Base-by-base conservation (phyloP, 2,329 filamentous ascomycete species). In the Podosphaera leucotricha region DNA sequence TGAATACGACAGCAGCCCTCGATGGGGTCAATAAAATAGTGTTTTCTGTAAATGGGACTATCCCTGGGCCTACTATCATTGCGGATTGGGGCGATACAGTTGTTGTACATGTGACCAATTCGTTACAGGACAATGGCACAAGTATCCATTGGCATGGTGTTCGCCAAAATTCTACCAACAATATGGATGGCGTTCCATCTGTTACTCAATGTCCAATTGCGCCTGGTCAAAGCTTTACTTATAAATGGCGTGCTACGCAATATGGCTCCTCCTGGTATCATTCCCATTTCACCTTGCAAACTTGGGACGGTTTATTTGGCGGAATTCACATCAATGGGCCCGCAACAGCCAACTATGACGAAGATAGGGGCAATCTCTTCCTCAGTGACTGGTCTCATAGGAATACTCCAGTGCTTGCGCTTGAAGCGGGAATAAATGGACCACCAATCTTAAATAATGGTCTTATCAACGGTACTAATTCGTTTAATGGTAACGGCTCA, bases 281-380 rank as follows among this genome's bases (percentile, higher is more conserved):
- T 55, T 70, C 66, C 2, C 72, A 77, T 53, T 69, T 68, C 49
- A 59, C 59, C 11, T 50, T 58, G 19, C 62, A 65, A 48, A 62
- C 63, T 43, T 65, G 60, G 56, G 64, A 76, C 37, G 75, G 75
- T 0, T 57, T 76, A 0, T 62, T 69, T 37, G 75, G 75, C 0
- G 64, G 64, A 1, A 69, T 80, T 18, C 56, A 75, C n/a, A 71
- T 77, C 51, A 64, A 75, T 43, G 73, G 72, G 0, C 73, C 73
- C 0, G 64, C 70, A 0, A 66, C 66, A 1, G 61, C 65, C 13
- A 49, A 73, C 54, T 77, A 75, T 50, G 73, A 80, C 44, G 62
- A 67, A 37, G 76, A 80, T 50, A 61, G 76, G 0, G 75, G 75
- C 2, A 55, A 63, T 6, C 48, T 77, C 4, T 47, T 55, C 24